Conservation (phyloP, 2,329 filamentous ascomycete species). For the Sclerotinia nivalis region DNA sequence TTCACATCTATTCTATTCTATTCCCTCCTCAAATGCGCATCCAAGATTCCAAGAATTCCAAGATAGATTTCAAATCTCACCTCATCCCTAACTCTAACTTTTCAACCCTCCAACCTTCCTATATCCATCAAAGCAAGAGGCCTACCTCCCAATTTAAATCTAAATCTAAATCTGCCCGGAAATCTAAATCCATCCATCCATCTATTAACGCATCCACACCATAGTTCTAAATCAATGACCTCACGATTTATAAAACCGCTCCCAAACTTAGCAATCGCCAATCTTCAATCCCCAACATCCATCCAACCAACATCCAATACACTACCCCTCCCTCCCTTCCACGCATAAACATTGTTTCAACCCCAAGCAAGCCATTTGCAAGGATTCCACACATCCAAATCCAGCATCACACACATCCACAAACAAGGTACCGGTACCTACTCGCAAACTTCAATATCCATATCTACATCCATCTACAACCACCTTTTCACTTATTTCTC, state of each 20-base stretch:
- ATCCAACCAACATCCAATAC: background rate
- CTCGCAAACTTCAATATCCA: too few species aligned
- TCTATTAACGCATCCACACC: background rate
- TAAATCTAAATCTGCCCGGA: background rate
- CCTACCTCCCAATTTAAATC: background rate
- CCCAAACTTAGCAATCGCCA: background rate
- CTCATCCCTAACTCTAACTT: background rate
- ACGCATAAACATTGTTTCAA: background rate
- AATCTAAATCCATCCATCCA: background rate
- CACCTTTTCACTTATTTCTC: too few species aligned
- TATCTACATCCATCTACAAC: too few species aligned
- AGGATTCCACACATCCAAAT: background rate
- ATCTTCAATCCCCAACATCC: background rate
- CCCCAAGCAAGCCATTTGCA: background rate
- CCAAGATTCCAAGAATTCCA: background rate
- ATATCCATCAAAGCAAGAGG: background rate
- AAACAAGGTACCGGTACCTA: background rate
- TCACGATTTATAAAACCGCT: background rate
- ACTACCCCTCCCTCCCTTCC: background rate
- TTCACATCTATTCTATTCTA: too few species aligned
- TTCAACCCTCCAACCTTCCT: background rate
- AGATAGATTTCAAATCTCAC: background rate
- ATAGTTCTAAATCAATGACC: background rate
- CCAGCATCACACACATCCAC: background rate
- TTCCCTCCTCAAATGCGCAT: background rate